These are phyloP conservation scores for thale cress (Arabidopsis thaliana) DNA, from an alignment of 345 rosid species.

Conservation along the genomic window TAIR10.1 NC_003075.7:984501-985000, in stretches of 20 bases:
- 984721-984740: not conserved
- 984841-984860: too few relatives aligned
- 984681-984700: not conserved
- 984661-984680: conserved; percentile 1
- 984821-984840: too few relatives aligned
- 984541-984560: not conserved
- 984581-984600: conserved; percentile 14
- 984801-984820: too few relatives aligned
- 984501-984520: conserved; percentile 50
- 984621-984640: conserved; percentile 27
- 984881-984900: too few relatives aligned
- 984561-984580: conserved; percentile 7
- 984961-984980: not conserved
- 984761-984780: not conserved
- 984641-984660: conserved; percentile 21
- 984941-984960: too few relatives aligned
- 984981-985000: not conserved
- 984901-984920: too few relatives aligned
- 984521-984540: conserved; percentile 11
- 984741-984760: not conserved
- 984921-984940: too few relatives aligned
- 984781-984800: too few relatives aligned
- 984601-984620: conserved; percentile 1
- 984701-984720: not conserved
- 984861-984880: too few relatives aligned